A percentile compares a stretch with the other conserved stretches of the same genome.
Conservation (phyloP, 2,329 filamentous ascomycete species). For the Nothopassalora personata region DNA sequence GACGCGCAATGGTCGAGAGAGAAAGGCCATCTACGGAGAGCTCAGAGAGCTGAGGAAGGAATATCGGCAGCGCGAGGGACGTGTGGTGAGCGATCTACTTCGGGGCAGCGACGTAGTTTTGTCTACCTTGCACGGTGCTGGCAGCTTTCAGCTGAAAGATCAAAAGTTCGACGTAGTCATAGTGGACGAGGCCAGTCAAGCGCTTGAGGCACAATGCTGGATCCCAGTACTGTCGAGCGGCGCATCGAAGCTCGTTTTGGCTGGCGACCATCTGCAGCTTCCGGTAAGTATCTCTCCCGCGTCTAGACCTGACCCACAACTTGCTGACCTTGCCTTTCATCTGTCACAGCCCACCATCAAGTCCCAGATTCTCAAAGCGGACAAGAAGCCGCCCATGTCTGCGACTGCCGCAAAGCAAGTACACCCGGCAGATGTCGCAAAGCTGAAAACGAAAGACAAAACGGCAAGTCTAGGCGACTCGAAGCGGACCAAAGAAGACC, state of each 20-base stretch:
- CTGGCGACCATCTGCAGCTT: slow-evolving; percentile 89
- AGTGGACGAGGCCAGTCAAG: slow-evolving; percentile 93
- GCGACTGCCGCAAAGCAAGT: slow-evolving; percentile 1
- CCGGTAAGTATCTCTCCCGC: slow-evolving; percentile 41
- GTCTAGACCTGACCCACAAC: not conserved
- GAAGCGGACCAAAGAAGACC: slow-evolving; percentile 34
- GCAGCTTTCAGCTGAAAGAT: slow-evolving; percentile 72
- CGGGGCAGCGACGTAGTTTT: slow-evolving; percentile 78
- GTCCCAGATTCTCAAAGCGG: slow-evolving; percentile 51
- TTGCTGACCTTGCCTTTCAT: slow-evolving; percentile 2
- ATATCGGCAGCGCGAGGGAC: slow-evolving; percentile 70
- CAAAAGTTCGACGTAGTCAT: slow-evolving; percentile 89
- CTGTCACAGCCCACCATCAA: slow-evolving; percentile 70
- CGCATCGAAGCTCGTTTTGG: slow-evolving; percentile 76
- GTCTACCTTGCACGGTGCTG: slow-evolving; percentile 86
- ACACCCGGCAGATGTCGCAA: slow-evolving; percentile 5
- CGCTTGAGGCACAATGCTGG: slow-evolving; percentile 95
- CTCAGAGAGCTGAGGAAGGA: slow-evolving; percentile 82
- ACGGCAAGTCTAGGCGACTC: not conserved
- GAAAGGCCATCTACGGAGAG: slow-evolving; percentile 76
- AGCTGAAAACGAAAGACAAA: slow-evolving; percentile 11
- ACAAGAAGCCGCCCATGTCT: slow-evolving; percentile 31
- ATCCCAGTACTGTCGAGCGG: slow-evolving; percentile 67
- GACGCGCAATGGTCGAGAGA: slow-evolving; percentile 72
- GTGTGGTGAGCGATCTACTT: slow-evolving; percentile 72